Evolutionary conservation across 1,139 yeast genomes (phyloP).

Genomic region (Tardiomyces blankii): DNA sequence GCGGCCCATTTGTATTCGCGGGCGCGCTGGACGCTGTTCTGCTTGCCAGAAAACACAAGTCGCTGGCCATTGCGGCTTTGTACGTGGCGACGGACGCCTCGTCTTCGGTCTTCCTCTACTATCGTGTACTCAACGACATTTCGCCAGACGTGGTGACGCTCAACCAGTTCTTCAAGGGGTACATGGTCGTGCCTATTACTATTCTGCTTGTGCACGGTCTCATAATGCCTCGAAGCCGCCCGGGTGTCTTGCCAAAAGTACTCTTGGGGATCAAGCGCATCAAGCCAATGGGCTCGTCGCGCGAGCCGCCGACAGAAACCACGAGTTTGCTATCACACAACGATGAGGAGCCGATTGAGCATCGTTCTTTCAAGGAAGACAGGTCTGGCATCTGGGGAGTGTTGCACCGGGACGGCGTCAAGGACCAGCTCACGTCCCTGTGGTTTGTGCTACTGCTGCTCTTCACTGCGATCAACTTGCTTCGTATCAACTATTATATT

Average conservation of each 20-base stretch:
- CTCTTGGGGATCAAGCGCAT: neutral
- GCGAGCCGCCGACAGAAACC: neutral
- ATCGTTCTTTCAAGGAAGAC: neutral
- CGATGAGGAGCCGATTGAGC: neutral
- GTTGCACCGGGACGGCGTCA: constrained; percentile 54
- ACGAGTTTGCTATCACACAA: neutral
- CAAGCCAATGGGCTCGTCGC: neutral
- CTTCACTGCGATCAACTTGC: constrained; percentile 79
- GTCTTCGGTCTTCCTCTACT: constrained; percentile 58
- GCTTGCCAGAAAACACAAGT: constrained; percentile 57
- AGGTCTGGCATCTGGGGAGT: constrained; percentile 65
- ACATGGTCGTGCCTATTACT: constrained; percentile 61
- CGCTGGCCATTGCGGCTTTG: constrained; percentile 54
- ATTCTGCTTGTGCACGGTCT: constrained; percentile 59
- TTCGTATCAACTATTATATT: constrained; percentile 81
- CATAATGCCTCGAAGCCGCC: constrained; percentile 48
- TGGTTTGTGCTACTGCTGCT: constrained; percentile 73
- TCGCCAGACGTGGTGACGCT: constrained; percentile 30
- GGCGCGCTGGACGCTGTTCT: constrained; percentile 72
- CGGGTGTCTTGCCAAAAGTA: neutral
- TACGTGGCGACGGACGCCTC: constrained; percentile 77
- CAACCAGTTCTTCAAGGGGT: constrained; percentile 45
- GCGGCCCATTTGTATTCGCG: constrained; percentile 74
- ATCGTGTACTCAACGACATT: constrained; percentile 51
- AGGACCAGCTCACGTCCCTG: constrained; percentile 54